A percentile compares a stretch with the other conserved stretches of the same genome.
These are phyloP conservation scores for Moricandia arvensis DNA, from an alignment of 345 rosid genomes.

Conservation along the genomic window DNA sequence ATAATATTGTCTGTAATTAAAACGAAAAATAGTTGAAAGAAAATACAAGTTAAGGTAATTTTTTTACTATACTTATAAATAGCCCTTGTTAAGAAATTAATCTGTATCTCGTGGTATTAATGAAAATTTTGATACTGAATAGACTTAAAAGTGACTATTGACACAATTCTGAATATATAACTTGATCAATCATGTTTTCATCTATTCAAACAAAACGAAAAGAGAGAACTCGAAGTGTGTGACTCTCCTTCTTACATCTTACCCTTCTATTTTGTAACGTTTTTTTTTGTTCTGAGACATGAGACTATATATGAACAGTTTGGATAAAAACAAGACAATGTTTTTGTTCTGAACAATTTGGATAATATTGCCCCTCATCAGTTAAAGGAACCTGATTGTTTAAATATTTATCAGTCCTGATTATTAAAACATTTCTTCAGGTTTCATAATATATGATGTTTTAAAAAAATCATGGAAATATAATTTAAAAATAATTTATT, in stretches of 20 bases:
- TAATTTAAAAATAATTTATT: too few relatives aligned
- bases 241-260: neutral
- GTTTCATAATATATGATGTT: too few relatives aligned
- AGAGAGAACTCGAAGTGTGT: neutral
- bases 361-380: too few relatives aligned
- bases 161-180: neutral
- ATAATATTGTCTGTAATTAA: neutral
- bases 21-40: neutral
- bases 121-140: slow-evolving; percentile 6
- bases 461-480: too few relatives aligned
- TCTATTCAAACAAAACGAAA: neutral
- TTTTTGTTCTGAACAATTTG: too few relatives aligned
- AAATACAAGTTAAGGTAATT: neutral
- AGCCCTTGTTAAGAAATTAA: neutral
- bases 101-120: slow-evolving; percentile 9
- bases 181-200: slow-evolving; percentile 11
- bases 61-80: neutral
- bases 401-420: too few relatives aligned
- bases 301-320: too few relatives aligned
- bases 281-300: too few relatives aligned
- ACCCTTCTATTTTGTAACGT: neutral
- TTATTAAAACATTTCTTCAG: too few relatives aligned
- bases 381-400: too few relatives aligned
- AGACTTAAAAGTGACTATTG: neutral
- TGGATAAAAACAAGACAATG: too few relatives aligned